Evolutionary conservation across 768 basidiomycete genomes (phyloP).

Genomic region (Dioszegia hungarica): DNA sequence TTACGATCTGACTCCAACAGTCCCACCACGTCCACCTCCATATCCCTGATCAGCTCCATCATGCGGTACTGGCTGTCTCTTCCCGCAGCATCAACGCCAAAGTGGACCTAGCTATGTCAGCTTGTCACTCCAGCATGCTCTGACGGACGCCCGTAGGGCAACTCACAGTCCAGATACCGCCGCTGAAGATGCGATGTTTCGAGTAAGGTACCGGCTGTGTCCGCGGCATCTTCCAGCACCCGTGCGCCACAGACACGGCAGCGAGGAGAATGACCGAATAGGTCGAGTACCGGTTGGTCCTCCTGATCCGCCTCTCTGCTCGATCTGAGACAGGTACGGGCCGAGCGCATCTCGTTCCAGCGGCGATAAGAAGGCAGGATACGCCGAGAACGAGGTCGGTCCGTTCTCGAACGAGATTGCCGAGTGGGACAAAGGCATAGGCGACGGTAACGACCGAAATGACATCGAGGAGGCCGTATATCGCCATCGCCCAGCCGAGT

Average conservation of each 20-base stretch:
- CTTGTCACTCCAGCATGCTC: no score
- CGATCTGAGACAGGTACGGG: neutral
- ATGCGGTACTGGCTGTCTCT: slow-evolving; percentile 68
- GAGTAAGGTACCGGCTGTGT: slow-evolving; percentile 58
- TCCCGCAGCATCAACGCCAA: slow-evolving; percentile 72
- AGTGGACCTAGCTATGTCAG: slow-evolving; percentile 58
- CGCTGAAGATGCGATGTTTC: slow-evolving; percentile 64
- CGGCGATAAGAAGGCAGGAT: neutral
- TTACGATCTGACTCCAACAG: slow-evolving; percentile 79
- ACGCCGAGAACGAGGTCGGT: slow-evolving; percentile 59
- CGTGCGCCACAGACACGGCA: slow-evolving; percentile 5
- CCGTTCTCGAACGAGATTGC: slow-evolving; percentile 66
- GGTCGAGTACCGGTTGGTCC: neutral
- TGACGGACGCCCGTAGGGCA: neutral
- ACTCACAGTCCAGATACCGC: slow-evolving; percentile 79
- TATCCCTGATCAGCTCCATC: slow-evolving; percentile 63
- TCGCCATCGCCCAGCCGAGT: slow-evolving; percentile 58
- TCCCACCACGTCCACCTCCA: slow-evolving; percentile 76
- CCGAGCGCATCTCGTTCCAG: neutral
- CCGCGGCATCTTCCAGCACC: slow-evolving; percentile 51
- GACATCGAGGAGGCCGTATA: slow-evolving; percentile 62
- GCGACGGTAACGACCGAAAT: slow-evolving; percentile 77
- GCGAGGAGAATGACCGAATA: slow-evolving; percentile 11
- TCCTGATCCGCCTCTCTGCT: neutral
- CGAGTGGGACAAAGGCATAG: slow-evolving; percentile 84